These are phyloP conservation scores for Diaporthe sp. DNA, from an alignment of 2,329 filamentous ascomycete genomes.

Conservation along the genomic window DNA sequence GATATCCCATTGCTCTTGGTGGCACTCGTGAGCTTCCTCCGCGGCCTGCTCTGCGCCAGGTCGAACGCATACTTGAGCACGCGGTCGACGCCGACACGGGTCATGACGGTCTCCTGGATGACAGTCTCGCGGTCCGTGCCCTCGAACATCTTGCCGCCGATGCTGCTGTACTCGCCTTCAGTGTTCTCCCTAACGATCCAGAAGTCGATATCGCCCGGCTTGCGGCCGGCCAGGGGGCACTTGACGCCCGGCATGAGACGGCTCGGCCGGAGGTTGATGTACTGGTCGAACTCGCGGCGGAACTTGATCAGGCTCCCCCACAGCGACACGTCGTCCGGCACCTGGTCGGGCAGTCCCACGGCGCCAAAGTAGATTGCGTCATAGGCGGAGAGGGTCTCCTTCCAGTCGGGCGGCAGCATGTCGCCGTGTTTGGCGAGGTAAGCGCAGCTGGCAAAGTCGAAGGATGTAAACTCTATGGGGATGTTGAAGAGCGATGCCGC, in stretches of 20 bases:
- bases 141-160: slow-evolving; percentile 69
- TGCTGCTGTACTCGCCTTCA: slow-evolving; percentile 72
- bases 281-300: slow-evolving; percentile 74
- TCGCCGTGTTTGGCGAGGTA: slow-evolving; percentile 61
- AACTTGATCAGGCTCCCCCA: slow-evolving; percentile 76
- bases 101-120: slow-evolving; percentile 71
- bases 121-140: slow-evolving; percentile 68
- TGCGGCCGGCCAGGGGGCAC: slow-evolving; percentile 64
- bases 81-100: slow-evolving; percentile 65
- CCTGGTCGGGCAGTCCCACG: slow-evolving; percentile 64
- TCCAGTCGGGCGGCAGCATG: slow-evolving; percentile 57
- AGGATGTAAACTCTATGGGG: slow-evolving; percentile 68
- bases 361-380: slow-evolving; percentile 77
- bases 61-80: slow-evolving; percentile 72
- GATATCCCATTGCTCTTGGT: slow-evolving; percentile 73
- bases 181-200: slow-evolving; percentile 73
- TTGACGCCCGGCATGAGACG: slow-evolving; percentile 69
- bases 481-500: slow-evolving; percentile 59
- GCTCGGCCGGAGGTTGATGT: slow-evolving; percentile 74
- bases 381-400: slow-evolving; percentile 65
- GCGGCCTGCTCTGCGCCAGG: slow-evolving; percentile 63
- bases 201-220: slow-evolving; percentile 71
- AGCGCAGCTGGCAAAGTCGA: slow-evolving; percentile 73
- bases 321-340: slow-evolving; percentile 74
- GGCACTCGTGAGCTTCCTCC: slow-evolving; percentile 70